phyloP scores from a whole-genome alignment of 306 rosid genomes.

The Neltuma alba region DNA sequence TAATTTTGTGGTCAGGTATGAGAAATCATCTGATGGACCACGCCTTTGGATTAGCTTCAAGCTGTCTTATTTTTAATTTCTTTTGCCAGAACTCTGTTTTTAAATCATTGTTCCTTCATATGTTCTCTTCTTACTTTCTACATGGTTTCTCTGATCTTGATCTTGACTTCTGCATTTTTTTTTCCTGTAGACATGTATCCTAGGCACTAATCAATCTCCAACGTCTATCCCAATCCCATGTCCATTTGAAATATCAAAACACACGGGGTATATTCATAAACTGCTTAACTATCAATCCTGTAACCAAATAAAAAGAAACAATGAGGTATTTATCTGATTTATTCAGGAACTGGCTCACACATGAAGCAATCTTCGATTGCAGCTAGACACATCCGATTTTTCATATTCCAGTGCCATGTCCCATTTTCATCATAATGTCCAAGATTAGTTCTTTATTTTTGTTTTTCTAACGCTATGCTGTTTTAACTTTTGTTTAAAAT shows the following conservation, averaged over 20 bases:
- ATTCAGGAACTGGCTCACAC: neutral
- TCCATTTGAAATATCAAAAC: neutral
- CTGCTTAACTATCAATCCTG: neutral
- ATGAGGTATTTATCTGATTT: neutral
- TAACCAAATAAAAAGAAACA: neutral
- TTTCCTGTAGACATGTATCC: neutral
- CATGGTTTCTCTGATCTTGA: neutral
- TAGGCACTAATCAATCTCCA: neutral
- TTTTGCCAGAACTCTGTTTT: neutral
- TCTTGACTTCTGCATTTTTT: conserved; percentile 5
- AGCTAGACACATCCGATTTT: too few relatives aligned
- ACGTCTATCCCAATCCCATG: neutral
- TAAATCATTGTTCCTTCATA: neutral
- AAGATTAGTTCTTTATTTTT: neutral
- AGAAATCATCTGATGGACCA: neutral
- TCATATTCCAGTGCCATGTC: too few relatives aligned
- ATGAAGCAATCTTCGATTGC: too few relatives aligned
- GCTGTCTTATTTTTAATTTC: neutral
- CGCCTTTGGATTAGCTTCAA: neutral
- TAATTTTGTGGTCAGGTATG: conserved; percentile 58
- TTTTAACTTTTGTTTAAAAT: neutral
- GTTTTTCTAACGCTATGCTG: neutral
- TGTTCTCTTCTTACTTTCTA: conserved; percentile 8
- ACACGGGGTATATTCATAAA: neutral
- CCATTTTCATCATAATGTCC: too few relatives aligned